Conservation (phyloP, 495 filamentous ascomycete species). For the Penicillium alfredii region DNA sequence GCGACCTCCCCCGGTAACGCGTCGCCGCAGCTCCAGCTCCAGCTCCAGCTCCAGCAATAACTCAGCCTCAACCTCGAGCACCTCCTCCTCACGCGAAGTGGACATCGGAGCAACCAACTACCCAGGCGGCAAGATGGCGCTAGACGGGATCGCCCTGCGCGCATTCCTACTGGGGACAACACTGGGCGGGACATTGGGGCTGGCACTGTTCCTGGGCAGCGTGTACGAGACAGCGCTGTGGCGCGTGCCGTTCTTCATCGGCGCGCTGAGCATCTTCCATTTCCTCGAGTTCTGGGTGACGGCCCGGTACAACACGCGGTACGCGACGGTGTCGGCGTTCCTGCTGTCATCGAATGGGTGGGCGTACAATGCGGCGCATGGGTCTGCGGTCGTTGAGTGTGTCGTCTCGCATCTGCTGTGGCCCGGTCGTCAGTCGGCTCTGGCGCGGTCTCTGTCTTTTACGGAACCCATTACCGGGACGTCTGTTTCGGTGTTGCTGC, state of each 20-base stretch:
- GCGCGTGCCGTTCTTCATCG: slow-evolving; percentile 78
- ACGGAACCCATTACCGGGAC: slow-evolving; percentile 12
- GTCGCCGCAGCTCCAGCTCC: slow-evolving; percentile 6
- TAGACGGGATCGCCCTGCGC: slow-evolving; percentile 73
- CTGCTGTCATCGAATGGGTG: slow-evolving; percentile 80
- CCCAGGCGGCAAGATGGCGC: slow-evolving; percentile 59
- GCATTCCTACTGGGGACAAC: slow-evolving; percentile 53
- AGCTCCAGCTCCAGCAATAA: slow-evolving; percentile 6
- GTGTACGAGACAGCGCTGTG: slow-evolving; percentile 51
- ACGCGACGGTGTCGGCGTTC: slow-evolving; percentile 68
- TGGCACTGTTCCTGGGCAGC: slow-evolving; percentile 38
- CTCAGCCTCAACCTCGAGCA: too few relatives aligned
- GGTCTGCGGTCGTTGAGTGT: slow-evolving; percentile 65
- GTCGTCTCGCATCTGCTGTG: slow-evolving; percentile 52
- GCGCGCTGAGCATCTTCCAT: slow-evolving; percentile 75
- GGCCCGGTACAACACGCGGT: slow-evolving; percentile 69
- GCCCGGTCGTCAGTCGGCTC: slow-evolving; percentile 28
- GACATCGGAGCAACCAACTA: slow-evolving; percentile 31
- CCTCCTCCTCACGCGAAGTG: slow-evolving; percentile 3
- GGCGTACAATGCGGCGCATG: slow-evolving; percentile 79
- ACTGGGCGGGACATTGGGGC: slow-evolving; percentile 39
- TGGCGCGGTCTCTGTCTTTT: slow-evolving; percentile 24
- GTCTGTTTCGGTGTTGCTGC: slow-evolving; percentile 21
- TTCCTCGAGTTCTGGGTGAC: slow-evolving; percentile 94
- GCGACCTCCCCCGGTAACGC: slow-evolving; percentile 15